Conservation (phyloP, 257 asterid species). For the Haberlea rhodopensis region DNA sequence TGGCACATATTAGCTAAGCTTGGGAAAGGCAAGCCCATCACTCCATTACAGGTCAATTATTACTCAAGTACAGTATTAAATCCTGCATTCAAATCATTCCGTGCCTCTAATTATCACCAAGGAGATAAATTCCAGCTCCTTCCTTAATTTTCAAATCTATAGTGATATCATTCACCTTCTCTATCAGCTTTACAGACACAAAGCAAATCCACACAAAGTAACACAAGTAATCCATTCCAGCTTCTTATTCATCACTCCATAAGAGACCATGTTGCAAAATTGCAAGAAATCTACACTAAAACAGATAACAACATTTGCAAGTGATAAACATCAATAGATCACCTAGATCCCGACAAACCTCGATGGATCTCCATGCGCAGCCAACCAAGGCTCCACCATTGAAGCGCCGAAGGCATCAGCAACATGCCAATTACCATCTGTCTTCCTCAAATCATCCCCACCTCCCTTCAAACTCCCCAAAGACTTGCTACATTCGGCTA, state of each 20-base stretch:
- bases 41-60: not conserved
- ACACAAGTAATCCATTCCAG: slow-evolving; percentile 5
- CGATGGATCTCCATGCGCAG: slow-evolving; percentile 96
- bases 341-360: slow-evolving; percentile 46
- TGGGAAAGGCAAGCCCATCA: slow-evolving; percentile 1
- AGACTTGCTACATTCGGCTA: slow-evolving; percentile 81
- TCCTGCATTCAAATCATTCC: slow-evolving; percentile 15
- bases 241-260: not conserved
- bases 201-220: not conserved
- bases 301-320: slow-evolving; percentile 19
- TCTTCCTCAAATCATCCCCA: slow-evolving; percentile 52
- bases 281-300: slow-evolving; percentile 1
- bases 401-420: slow-evolving; percentile 87
- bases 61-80: no score
- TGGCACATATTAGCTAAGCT: not conserved
- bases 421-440: slow-evolving; percentile 55
- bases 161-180: no score
- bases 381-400: slow-evolving; percentile 95
- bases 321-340: slow-evolving; percentile 16
- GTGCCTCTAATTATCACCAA: not conserved
- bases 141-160: no score
- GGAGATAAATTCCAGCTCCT: no score
- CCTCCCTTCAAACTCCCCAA: slow-evolving; percentile 44
- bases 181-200: no score
- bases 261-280: not conserved